Evolutionary conservation across 2,329 filamentous ascomycete genomes (phyloP), one percentile per base, ranked within the genome.

Genomic region (Colletotrichum sp.): DNA sequence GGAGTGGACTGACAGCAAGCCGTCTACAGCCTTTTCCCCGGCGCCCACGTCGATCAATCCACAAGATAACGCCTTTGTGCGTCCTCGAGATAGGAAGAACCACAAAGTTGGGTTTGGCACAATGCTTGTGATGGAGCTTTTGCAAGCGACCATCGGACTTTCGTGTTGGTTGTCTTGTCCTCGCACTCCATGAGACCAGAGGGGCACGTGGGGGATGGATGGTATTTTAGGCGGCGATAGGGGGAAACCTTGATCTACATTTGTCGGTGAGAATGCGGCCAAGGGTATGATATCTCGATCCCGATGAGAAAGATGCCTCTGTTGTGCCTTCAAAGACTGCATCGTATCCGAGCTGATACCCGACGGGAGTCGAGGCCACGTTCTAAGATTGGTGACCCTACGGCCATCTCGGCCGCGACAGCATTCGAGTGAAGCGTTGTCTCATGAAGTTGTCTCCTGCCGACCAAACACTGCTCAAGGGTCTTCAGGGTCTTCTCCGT

Each of bases 1-100:
- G 18, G 43, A 70, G 67, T 62, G 70, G 61, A 70, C 67, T 70
- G 67, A 66, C 38, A 16, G 18, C 21, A 66, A 59, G 9, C n/a
- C 38, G 54, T 62, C 54, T 16, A 55, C 24, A 24, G 31, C 16
- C 61, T 36, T 61, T 68, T 43, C 29, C 18, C 43, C 15, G 16
- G n/a, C 33, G 33, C 29, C 55, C 38, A 9, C 55, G 31, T 66
- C 61, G 61, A 55, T 47, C 38, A 66, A 54, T 21, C 54, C 33
- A 54, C 43, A 34, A 29, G 36, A 66, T 54, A 43, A 33, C 38
- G 54, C 33, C 67, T 47, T 51, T n/a, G 15, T 51, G 69, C 38
- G 24, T 34, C 29, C 43, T 47, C 33, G 27, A 66, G 54, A 57
- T 33, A 55, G 16, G 33, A 65, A 55, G 11, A 21, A 43, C 55